Base-by-base conservation (phyloP, 306 rosid genomes). In the Fagus crenata region DNA sequence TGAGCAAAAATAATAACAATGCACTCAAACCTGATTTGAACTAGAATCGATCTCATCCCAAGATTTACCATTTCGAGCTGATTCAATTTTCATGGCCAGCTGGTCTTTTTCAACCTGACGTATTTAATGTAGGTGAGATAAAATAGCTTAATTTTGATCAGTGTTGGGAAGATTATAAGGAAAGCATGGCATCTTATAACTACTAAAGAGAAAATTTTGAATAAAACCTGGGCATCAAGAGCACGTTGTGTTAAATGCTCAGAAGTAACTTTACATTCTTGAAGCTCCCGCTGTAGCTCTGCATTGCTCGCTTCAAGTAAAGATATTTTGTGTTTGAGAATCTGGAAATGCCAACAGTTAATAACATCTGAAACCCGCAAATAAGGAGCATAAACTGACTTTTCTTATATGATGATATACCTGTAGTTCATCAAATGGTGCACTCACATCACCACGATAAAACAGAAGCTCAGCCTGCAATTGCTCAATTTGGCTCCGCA, bases 401-500 rank as follows among this genome's bases (percentile, higher is more conserved):
- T 49, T 37, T 37, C 67, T 32, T 36, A 54, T 14, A 68, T 6
- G 61, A 71, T 36, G 18, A 69, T 15, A 43, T 76, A 91, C 99
- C 97, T 96, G 99, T 32, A 96, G 89, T 75, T 96, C 98, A 69
- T 96, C 98, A 40, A 74, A 91, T 13, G 98, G 93, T 63, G 86
- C 84, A 80, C 92, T 84, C 8, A 84, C 80, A 84, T 89, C 94
- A 35, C 97, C 93, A 18, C 90, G 89, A 71, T 73, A 89, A 81
- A 93, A 90, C 15, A 91, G 64, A 84, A 96, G 96, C 84, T 92
- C 99, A 71, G 93, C 71, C 68, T 96, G 93, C 83, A 96, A 79
- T 64, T 96, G 99, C 81, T 96, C 99, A 78, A 96, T 88, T 84
- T 93, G 97, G 83, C 90, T 92, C 46, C 92, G 86, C 96, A 96